Percentiles rank a stretch among this genome's conserved stretches.
Conservation (phyloP, 768 basidiomycete species). For the Pluteus cervinus region DNA sequence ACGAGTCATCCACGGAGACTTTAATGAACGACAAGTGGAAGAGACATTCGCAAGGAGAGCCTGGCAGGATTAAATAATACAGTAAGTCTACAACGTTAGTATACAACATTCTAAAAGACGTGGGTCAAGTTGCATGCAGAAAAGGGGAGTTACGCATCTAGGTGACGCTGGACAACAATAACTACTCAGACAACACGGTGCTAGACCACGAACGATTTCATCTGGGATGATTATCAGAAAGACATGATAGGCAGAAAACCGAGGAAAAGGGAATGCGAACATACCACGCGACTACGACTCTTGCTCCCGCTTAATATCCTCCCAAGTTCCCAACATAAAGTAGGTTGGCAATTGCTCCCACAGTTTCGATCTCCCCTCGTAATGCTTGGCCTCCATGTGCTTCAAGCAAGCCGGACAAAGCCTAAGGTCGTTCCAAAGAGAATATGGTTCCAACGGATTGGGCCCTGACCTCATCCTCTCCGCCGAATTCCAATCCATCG, state of each 20-base stretch:
- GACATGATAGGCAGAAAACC: background rate
- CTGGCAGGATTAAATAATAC: too few species aligned
- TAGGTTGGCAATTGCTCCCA: slow-evolving; percentile 30
- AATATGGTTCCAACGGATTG: slow-evolving; percentile 32
- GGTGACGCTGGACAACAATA: too few species aligned
- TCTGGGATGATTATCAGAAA: too few species aligned
- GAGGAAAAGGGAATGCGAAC: background rate
- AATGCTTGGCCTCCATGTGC: slow-evolving; percentile 23
- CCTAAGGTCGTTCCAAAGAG: slow-evolving; percentile 24
- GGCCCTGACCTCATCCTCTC: slow-evolving; percentile 29
- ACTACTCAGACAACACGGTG: too few species aligned
- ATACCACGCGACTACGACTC: slow-evolving; percentile 2
- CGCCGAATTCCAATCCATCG: slow-evolving; percentile 20
- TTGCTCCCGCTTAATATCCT: slow-evolving; percentile 28
- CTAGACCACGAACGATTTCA: too few species aligned
- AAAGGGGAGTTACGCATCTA: too few species aligned
- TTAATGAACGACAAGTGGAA: too few species aligned
- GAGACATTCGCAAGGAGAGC: too few species aligned
- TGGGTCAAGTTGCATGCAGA: too few species aligned
- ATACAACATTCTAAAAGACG: too few species aligned
- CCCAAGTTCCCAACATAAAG: slow-evolving; percentile 34
- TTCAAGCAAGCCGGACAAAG: slow-evolving; percentile 26
- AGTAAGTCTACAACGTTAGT: too few species aligned
- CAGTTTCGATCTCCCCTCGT: slow-evolving; percentile 27
- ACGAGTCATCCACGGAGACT: too few species aligned